Evolutionary conservation across 352 stramenopile species (phyloP), one percentile per base, ranked within the genome.

Genomic region (Saprolegnia parasitica): DNA sequence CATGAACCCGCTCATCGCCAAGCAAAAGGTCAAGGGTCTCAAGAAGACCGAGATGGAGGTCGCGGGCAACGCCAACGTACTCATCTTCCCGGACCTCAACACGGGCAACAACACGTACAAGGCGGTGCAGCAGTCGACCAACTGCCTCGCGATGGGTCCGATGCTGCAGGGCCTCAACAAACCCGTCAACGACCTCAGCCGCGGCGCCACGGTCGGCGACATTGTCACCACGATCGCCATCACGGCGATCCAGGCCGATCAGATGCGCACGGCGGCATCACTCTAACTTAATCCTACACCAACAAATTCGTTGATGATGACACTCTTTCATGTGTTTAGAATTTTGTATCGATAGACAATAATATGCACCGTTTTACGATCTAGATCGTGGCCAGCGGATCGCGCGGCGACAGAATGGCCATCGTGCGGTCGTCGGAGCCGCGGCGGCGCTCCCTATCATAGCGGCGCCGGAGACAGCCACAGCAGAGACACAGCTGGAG

Each of bases 41-140:
- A 75, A 81, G 16, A 82, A 72, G 24, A 74, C 77, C 37, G 80
- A 81, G 10, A 46, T 64, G 68, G 81, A 81, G 62, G 84, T 95
- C 20, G 88, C 81, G 32, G 88, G 88, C n/a, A 77, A 81, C 57
- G 86, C 88, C 35, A 95, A 91, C 71, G 88, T 96, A 37, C 64
- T 94, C 29, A 86, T 93, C 71, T 96, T 95, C 73, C 88, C 87
- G 45, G 85, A 95, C 62, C 72, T 96, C 68, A 95, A 93, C 73
- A 92, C 86, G 56, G 88, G 85, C 65, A 96, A 96, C 78, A 93
- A 91, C 68, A 93, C 84, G 55, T 96, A 95, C 80, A 96, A 96
- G 78, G 89, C 86, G 4, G 89, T 96, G 35, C 88, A 81, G 50
- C 73, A 77, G 45, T 71, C 74, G n/a, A 72, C 74, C 23, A 75